Conservation (phyloP, 148 eudicot genomes). For the Rhododendron molle region DNA sequence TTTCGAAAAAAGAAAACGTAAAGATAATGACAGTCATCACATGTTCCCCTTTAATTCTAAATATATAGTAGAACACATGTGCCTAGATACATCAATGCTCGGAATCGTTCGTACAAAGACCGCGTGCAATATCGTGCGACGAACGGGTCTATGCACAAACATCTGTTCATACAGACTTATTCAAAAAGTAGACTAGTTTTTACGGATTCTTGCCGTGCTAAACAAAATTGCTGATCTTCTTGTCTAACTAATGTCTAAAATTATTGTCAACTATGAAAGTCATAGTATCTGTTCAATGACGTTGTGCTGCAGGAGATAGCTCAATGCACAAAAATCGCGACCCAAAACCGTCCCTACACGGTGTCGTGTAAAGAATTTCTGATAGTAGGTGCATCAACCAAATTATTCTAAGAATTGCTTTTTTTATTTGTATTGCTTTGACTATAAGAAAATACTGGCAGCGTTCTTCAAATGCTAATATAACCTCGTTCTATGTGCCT, state of each 20-base stretch:
- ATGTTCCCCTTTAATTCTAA: too few species aligned
- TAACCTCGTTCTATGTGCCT: too few species aligned
- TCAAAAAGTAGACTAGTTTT: not conserved
- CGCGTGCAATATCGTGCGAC: too few species aligned
- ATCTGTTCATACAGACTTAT: too few species aligned
- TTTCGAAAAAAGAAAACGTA: too few species aligned
- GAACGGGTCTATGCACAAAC: not conserved
- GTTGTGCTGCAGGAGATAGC: not conserved
- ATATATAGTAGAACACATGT: too few species aligned
- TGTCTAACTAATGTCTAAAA: not conserved
- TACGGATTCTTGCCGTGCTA: not conserved
- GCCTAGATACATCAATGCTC: not conserved
- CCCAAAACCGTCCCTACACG: not conserved
- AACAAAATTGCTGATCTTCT: not conserved
- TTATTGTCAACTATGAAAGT: not conserved
- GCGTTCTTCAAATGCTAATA: not conserved
- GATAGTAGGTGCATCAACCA: not conserved
- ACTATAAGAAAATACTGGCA: not conserved
- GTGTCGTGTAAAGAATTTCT: not conserved
- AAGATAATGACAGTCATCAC: too few species aligned
- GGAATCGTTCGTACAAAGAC: not conserved
- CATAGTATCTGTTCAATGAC: not conserved
- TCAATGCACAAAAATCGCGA: not conserved
- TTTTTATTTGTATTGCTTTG: too few species aligned
- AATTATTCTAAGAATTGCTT: not conserved